Base-by-base conservation (phyloP, 2,329 filamentous ascomycete genomes). In the Juglanconis oblonga region DNA sequence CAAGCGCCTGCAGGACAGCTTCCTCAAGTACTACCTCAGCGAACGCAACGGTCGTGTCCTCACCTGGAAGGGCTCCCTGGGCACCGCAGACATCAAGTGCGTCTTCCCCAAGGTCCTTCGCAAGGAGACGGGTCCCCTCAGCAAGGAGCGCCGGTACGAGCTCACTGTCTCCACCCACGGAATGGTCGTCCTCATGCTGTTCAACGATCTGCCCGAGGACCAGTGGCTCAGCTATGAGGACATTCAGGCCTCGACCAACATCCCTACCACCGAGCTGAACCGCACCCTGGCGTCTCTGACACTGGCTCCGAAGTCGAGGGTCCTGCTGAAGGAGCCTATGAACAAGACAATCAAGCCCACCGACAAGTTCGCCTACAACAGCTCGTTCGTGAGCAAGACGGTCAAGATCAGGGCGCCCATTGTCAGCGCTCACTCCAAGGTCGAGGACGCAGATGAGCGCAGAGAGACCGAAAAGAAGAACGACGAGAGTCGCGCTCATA, bases 121-220 rank as follows among this genome's bases (percentile, higher is more conserved):
- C 38, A 92, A 92, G 68, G 84, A 87, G 11, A 85, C 87, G 2
- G 80, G 83, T 0, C 73, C 77, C 0, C 71, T 88, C 29, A 80
- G 82, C 59, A 85, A 82, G 59, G 87, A 90, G 64, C 82, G 89
- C 38, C 87, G 88, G 40, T 94, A 98, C 70, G 95, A 99, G 68
- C 79, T 99, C 58, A 97, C 92, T 63, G 92, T 96, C 24, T 89
- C 92, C 1, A 98, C 95, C 0, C 95, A 95, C 71, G 92, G 88
- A 67, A 97, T 98, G 91, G 78, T 97, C 24, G 87, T 98, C 31
- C 76, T 99, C 24, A 74, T 96, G 49, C 84, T 97, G 0, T 99
- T 98, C 81, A 98, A 98, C 69, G 87, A 94, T 42, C 69, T 96
- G 0, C 71, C 71, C 2, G 78, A 82, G 5, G 79, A 72, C 35